Conservation (phyloP, 2,329 filamentous ascomycete species). For the Pseudopithomyces maydicus region DNA sequence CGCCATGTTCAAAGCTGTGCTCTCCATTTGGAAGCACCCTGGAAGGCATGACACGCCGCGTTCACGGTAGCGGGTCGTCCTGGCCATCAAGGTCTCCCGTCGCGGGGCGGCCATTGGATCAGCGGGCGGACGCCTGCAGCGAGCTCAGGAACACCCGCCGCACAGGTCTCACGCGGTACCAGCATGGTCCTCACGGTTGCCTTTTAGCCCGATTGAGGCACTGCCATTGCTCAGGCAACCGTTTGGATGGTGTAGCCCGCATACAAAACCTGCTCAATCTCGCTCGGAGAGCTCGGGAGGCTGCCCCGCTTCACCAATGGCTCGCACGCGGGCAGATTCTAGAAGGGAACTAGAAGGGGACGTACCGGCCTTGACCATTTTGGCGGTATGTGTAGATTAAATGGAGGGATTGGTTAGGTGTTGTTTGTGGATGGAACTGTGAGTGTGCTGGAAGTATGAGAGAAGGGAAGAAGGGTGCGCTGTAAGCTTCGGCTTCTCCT, state of each 20-base stretch:
- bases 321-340: conserved; percentile 24
- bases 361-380: conserved; percentile 98
- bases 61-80: conserved; percentile 8
- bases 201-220: conserved; percentile 25
- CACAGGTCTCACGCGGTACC: conserved; percentile 7
- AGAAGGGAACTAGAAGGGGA: conserved; percentile 32
- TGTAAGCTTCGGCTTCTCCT: conserved; percentile 27
- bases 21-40: background rate
- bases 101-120: conserved; percentile 28
- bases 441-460: conserved; percentile 16
- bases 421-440: conserved; percentile 6
- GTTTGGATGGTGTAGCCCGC: conserved; percentile 11
- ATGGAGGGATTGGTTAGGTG: conserved; percentile 13
- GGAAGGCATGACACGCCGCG: background rate
- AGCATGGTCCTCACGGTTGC: conserved; percentile 30
- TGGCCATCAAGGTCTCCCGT: conserved; percentile 37
- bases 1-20: background rate
- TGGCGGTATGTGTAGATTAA: conserved; percentile 59
- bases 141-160: conserved; percentile 7
- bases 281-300: conserved; percentile 47
- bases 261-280: conserved; percentile 64
- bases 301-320: conserved; percentile 40
- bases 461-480: conserved; percentile 14
- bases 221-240: background rate
- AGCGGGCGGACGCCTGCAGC: background rate